Base-by-base conservation (phyloP, 306 rosid species). In the Nissolia schottii region DNA sequence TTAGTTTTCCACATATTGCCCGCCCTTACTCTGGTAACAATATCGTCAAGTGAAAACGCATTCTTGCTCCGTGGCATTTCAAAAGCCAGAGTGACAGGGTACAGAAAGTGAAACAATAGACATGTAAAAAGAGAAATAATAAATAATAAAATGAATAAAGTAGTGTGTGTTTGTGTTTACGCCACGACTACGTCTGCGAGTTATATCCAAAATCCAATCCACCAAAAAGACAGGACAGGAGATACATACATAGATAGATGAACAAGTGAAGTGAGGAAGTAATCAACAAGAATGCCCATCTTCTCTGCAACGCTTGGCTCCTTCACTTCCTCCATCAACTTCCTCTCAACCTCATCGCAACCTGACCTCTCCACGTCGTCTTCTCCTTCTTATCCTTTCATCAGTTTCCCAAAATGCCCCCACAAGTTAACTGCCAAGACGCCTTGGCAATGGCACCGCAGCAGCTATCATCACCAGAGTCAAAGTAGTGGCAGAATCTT, bases 251-350 rank as follows among this genome's bases (percentile, higher is more conserved):
- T 1, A 31, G 3, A 31, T 31, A 3, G 6, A 31, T 31, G 3
- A 7, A 31, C 3, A 25, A 45, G 5, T 18, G 12, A 7, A 34
- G n/a, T n/a, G 35, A 16, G 18, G 6, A 5, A 3, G 24, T 6
- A 40, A 48, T 40, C 3, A 37, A 41, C 35, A 41, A 64, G 0
- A 62, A 81, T 90, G 96, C 86, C 85, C 56, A 56, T 82, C 31
- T 85, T 83, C 77, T 32, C 84, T 57, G 61, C 88, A 41, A 82
- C 88, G 0, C 74, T 87, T 1, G 81, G 85, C 0, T 84, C 94
- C n/a, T 35, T 79, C 66, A 60, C 85, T 0, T 48, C 77, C 0
- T 48, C 77, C 78, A 15, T 84, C 28, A 87, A 83, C 28, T 79
- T 77, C 28, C 64, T 77, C 74, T 80, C 92, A 13, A 48, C 73